Conservation (phyloP, 306 rosid genomes). For the Canavalia ensiformis region DNA sequence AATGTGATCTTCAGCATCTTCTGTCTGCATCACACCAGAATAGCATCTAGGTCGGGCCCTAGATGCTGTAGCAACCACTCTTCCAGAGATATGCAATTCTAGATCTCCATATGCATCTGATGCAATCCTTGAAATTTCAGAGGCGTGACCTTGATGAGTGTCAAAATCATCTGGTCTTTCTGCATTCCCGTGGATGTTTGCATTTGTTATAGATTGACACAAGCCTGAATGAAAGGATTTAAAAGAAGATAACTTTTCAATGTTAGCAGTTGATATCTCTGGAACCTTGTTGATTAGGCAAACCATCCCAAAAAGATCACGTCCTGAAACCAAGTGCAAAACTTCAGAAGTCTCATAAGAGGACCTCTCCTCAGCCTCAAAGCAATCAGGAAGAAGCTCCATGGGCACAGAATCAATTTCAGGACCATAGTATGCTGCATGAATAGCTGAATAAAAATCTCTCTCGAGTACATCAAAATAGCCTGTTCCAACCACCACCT, state of each 20-base stretch:
- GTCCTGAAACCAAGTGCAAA: slow-evolving; percentile 95
- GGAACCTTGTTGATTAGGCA: slow-evolving; percentile 62
- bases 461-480: slow-evolving; percentile 84
- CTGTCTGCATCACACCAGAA: slow-evolving; percentile 51
- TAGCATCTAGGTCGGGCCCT: slow-evolving; percentile 69
- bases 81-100: slow-evolving; percentile 85
- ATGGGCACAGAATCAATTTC: slow-evolving; percentile 70
- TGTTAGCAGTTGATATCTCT: slow-evolving; percentile 58
- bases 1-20: slow-evolving; percentile 72
- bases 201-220: slow-evolving; percentile 52
- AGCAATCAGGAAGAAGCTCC: slow-evolving; percentile 88
- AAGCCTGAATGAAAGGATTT: slow-evolving; percentile 51
- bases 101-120: slow-evolving; percentile 80
- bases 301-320: slow-evolving; percentile 95
- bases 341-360: slow-evolving; percentile 85
- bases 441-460: slow-evolving; percentile 91
- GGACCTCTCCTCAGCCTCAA: slow-evolving; percentile 99
- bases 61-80: slow-evolving; percentile 78
- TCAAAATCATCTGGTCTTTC: slow-evolving; percentile 49
- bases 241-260: slow-evolving; percentile 61
- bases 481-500: slow-evolving; percentile 75
- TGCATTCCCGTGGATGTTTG: slow-evolving; percentile 44
- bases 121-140: slow-evolving; percentile 44
- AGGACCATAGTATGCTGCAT: slow-evolving; percentile 89
- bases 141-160: slow-evolving; percentile 42